phyloP scores from a whole-genome alignment of 805 yeast species.

The Millerago galiae region DNA sequence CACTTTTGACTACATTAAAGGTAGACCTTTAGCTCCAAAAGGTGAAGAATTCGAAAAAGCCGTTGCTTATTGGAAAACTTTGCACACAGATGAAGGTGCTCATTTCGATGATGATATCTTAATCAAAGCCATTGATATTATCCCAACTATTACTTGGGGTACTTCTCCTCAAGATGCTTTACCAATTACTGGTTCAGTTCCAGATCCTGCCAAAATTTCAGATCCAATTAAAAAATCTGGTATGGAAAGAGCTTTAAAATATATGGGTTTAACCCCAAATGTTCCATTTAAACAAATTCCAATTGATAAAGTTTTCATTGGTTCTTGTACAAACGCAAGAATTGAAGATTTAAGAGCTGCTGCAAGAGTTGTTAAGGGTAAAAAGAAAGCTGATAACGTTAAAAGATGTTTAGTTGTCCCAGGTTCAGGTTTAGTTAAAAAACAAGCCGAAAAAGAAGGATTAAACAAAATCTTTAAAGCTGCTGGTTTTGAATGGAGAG shows the following conservation, averaged over 20 bases:
- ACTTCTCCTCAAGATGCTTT: conserved; percentile 98
- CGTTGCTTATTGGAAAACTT: conserved; percentile 80
- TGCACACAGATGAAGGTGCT: conserved; percentile 87
- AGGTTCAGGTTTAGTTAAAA: conserved; percentile 92
- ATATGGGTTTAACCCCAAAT: conserved; percentile 87
- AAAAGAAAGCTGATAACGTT: conserved; percentile 75
- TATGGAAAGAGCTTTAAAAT: conserved; percentile 84
- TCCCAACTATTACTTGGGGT: conserved; percentile 99
- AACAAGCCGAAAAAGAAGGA: conserved; percentile 93
- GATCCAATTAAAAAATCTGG: conserved; percentile 76
- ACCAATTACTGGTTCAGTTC: conserved; percentile 85
- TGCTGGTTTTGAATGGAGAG: conserved; percentile 98
- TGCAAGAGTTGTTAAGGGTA: conserved; percentile 87
- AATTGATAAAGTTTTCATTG: conserved; percentile 93
- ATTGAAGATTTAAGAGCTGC: conserved; percentile 96
- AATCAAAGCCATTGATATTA: conserved; percentile 76
- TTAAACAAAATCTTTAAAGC: conserved; percentile 81
- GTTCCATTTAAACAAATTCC: conserved; percentile 68
- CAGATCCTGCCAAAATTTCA: conserved; percentile 72
- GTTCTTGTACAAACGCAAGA: conserved; percentile 97
- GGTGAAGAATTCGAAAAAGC: conserved; percentile 97
- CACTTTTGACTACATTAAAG: conserved; percentile 84
- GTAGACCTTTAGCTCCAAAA: conserved; percentile 90
- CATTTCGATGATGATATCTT: conserved; percentile 76
- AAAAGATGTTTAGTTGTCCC: conserved; percentile 89